Percentiles rank a stretch among this genome's conserved stretches.
phyloP scores from a whole-genome alignment of 75 land plant species.

The Pinus albicaulis region DNA sequence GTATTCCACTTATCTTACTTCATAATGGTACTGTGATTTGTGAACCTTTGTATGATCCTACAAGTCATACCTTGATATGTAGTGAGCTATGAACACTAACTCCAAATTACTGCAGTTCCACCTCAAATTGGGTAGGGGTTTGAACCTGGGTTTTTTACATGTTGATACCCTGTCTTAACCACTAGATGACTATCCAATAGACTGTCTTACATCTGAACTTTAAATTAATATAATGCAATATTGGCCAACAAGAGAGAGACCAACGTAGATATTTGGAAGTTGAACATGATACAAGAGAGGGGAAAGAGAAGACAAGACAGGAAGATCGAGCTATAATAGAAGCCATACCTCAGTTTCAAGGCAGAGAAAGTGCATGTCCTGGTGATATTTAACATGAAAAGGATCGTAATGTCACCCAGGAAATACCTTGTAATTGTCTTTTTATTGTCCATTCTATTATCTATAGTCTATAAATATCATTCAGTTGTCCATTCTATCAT shows the following conservation, averaged over 20 bases:
- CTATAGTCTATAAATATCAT: too few relatives aligned
- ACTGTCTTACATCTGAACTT: neutral
- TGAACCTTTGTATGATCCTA: neutral
- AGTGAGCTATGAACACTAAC: too few relatives aligned
- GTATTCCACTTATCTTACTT: neutral
- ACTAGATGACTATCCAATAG: too few relatives aligned
- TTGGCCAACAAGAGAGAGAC: conserved; percentile 38
- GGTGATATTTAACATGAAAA: conserved; percentile 40
- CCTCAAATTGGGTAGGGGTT: too few relatives aligned
- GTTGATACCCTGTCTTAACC: too few relatives aligned
- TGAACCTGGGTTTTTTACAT: too few relatives aligned
- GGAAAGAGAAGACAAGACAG: conserved; percentile 32
- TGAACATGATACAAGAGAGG: conserved; percentile 21
- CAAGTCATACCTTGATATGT: too few relatives aligned
- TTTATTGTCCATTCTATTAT: neutral
- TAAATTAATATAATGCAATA: neutral
- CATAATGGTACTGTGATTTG: neutral
- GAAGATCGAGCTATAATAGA: conserved; percentile 19
- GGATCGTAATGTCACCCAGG: conserved; percentile 47
- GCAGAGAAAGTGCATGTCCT: conserved; percentile 33
- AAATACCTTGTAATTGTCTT: neutral
- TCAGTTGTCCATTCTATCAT: neutral
- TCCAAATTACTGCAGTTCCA: too few relatives aligned
- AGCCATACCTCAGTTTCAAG: conserved; percentile 20
- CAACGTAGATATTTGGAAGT: conserved; percentile 21